Percentiles rank a stretch among this genome's conserved stretches.
Conservation (phyloP, 1,284 basidiomycete species). For the Crepidotus sp. region DNA sequence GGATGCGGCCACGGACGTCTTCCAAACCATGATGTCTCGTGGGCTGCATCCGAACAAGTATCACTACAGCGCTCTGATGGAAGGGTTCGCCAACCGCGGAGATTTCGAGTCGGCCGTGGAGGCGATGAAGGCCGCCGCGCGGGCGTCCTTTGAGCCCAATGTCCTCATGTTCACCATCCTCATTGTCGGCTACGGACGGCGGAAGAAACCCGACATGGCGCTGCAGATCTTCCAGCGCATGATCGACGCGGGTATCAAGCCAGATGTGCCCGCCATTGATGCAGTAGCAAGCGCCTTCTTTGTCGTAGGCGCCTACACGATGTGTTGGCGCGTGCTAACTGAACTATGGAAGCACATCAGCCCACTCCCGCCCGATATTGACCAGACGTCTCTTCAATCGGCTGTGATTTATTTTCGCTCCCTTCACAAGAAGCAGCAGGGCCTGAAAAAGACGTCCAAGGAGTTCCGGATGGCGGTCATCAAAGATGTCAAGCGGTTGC, state of each 20-base stretch:
- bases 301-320: conserved; percentile 39
- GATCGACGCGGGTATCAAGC: conserved; percentile 49
- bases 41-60: conserved; percentile 60
- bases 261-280: conserved; percentile 60
- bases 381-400: conserved; percentile 32
- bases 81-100: conserved; percentile 49
- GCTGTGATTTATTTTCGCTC: conserved; percentile 38
- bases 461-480: conserved; percentile 26
- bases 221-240: conserved; percentile 51
- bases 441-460: conserved; percentile 21
- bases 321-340: conserved; percentile 46
- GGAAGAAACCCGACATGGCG: conserved; percentile 45
- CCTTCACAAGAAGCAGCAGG: conserved; percentile 22
- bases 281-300: conserved; percentile 62
- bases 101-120: conserved; percentile 44
- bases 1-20: conserved; percentile 40
- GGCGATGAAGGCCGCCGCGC: conserved; percentile 41
- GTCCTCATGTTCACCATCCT: conserved; percentile 66
- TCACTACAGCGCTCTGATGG: conserved; percentile 64
- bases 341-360: conserved; percentile 57
- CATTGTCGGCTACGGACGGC: conserved; percentile 54
- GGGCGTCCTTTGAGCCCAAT: conserved; percentile 43
- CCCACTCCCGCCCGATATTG: conserved; percentile 45
- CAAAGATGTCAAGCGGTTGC: conserved; percentile 21
- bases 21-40: conserved; percentile 47